Evolutionary conservation across 257 asterid species (phyloP), one percentile per base, ranked within the genome.

Genomic region (Osmanthus fragrans): DNA sequence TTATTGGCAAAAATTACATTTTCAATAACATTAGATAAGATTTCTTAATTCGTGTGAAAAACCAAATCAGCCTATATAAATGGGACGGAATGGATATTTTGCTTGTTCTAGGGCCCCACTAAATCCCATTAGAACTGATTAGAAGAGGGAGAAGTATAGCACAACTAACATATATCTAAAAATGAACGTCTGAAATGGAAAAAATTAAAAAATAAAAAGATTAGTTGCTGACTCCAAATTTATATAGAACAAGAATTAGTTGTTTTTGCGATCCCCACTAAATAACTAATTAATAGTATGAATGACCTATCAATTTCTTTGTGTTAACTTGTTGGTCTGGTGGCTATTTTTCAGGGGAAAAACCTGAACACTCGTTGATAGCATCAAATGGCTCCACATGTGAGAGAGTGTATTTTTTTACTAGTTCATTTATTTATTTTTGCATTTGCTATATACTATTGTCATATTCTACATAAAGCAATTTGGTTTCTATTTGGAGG

Each of bases 401-500:
- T 63, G 34, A 27, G 18, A 54, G 8, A 11, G 19, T 63, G 69
- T 63, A 63, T 21, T 58, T 42, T 58, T 58, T 58, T 19, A 54
- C 11, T 54, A 18, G 21, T 54, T n/a, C n/a, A 63, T 3, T 21
- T 25, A 25, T 58, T 58, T 23, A 8, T 23, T 63, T 27, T 63
- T 63, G 7, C 19, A 3, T 63, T 65, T 76, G 73, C 82, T 49
- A 13, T 66, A 66, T 18, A 34, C 36, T 63, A 27, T 13, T 68
- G 56, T 66, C 64, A 75, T 40, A 42, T 76, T 69, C 49, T 56
- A 40, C 4, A 36, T 70, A 75, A 70, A 60, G 45, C 13, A 13
- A 9, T 71, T 70, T 73, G 42, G 81, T 72, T 58, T 74, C 47
- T 72, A 76, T 45, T 63, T 66, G 68, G 49, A 49, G 72, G 4